Base-by-base conservation (phyloP, 1,139 yeast genomes). In the Taphrina deformans region DNA sequence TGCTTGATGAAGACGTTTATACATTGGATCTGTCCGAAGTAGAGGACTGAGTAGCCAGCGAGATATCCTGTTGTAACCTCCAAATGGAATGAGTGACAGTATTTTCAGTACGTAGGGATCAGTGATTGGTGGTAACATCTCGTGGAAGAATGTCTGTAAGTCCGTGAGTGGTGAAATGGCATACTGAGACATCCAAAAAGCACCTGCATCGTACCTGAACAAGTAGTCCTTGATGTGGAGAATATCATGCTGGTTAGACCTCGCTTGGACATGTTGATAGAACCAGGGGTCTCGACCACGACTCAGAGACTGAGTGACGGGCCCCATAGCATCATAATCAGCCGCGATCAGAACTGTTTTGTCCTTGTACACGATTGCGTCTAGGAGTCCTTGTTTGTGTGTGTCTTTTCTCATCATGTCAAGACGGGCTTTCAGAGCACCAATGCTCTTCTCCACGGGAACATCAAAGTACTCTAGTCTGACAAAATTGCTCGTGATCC, bases 101-200 rank as follows among this genome's bases (percentile, higher is more conserved):
- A 51, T 3, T 4, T 51, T 51, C 4, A 16, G 7, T 5, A 31
- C 29, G 21, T 51, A 51, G 7, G 40, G 55, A 31, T 51, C 55
- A 7, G 55, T 51, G 44, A 51, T 33, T 2, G 55, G 55, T 18
- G 55, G 55, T 23, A 51, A 14, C 4, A 44, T 21, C n/a, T 44
- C 27, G 10, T 44, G 48, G 21, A 44, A 44, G 41, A 31, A 33
- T 16, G 31, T 10, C 23, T 51, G 55, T 7, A 51, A 14, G 18
- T 51, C 55, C 27, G 41, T 31, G 12, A 55, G 35, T 14, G 48
- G 46, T 14, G 46, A 38, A n/a, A 55, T 38, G 6, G 59, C 59
- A 29, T 55, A 55, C 29, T 55, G 46, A 16, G 50, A 24, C 59
- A 55, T 55, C 59, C 59, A 55, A 33, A 40, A 55, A 7, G 59